These are phyloP conservation scores for Mycena indigotica DNA, from an alignment of 768 basidiomycete species.

Conservation along the genomic window DNA sequence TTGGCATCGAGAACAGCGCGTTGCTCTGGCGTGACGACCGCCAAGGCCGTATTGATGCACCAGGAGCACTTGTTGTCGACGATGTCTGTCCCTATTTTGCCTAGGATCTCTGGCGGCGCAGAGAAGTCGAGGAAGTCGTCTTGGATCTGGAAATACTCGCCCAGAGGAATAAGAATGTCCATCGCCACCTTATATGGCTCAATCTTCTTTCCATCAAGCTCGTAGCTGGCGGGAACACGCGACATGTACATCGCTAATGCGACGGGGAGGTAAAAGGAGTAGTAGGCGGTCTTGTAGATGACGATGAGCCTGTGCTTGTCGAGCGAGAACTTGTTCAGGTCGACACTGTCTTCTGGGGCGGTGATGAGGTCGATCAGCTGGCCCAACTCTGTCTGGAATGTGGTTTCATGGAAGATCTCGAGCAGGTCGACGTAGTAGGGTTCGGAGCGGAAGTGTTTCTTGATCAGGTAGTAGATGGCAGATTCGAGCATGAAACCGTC, in stretches of 20 bases:
- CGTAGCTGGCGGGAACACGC: conserved; percentile 57
- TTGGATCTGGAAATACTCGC: conserved; percentile 98
- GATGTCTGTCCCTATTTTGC: conserved; percentile 98
- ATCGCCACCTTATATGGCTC: conserved; percentile 73
- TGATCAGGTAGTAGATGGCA: conserved; percentile 89
- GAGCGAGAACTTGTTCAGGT: conserved; percentile 85
- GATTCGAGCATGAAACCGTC: conserved; percentile 96
- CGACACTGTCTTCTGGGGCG: conserved; percentile 87
- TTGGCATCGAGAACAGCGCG: conserved; percentile 58
- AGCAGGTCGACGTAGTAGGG: conserved; percentile 86
- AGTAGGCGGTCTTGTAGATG: conserved; percentile 95
- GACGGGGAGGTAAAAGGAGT: conserved; percentile 98
- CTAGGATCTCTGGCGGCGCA: conserved; percentile 86
- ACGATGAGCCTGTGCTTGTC: conserved; percentile 90
- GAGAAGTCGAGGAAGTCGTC: conserved; percentile 96
- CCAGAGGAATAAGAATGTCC: conserved; percentile 85
- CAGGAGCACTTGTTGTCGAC: conserved; percentile 99
- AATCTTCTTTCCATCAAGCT: conserved; percentile 29
- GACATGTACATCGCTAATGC: conserved; percentile 89
- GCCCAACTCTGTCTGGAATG: conserved; percentile 94
- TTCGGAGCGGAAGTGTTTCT: conserved; percentile 79
- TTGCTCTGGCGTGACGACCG: conserved; percentile 55
- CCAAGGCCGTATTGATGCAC: conserved; percentile 88
- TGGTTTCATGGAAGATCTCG: conserved; percentile 88
- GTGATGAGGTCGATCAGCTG: conserved; percentile 96